Evolutionary conservation across 192 early-diverging fungal genomes (phyloP).

Genomic region (Linnemannia elongata): DNA sequence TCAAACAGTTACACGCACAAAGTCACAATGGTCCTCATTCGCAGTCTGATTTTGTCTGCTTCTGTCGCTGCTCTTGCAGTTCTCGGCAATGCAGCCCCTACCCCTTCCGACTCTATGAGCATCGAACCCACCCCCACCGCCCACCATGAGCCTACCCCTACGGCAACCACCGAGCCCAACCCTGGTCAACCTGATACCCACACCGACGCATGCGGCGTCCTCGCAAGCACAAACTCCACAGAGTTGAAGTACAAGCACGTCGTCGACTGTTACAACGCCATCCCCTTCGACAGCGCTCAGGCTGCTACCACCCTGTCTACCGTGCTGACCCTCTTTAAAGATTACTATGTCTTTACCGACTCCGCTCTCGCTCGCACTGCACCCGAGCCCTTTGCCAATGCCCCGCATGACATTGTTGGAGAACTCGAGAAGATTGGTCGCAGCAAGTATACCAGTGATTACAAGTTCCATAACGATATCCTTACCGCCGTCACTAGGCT

Average conservation of each 20-base stretch:
- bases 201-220: slow-evolving; percentile 9
- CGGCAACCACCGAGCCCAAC: too few relatives aligned
- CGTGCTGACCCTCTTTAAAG: slow-evolving; percentile 11
- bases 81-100: not conserved
- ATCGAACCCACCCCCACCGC: too few relatives aligned
- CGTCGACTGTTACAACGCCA: slow-evolving; percentile 18
- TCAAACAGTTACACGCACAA: not conserved
- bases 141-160: too few relatives aligned
- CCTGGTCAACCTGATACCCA: too few relatives aligned
- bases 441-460: slow-evolving; percentile 7
- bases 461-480: slow-evolving; percentile 21
- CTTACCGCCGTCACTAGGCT: not conserved
- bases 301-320: slow-evolving; percentile 11
- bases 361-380: slow-evolving; percentile 7
- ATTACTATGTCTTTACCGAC: slow-evolving; percentile 31
- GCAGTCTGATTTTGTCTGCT: slow-evolving; percentile 10
- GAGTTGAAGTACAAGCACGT: slow-evolving; percentile 5
- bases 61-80: slow-evolving; percentile 10
- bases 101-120: not conserved
- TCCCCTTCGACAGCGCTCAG: not conserved
- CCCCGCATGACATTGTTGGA: slow-evolving; percentile 15
- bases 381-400: slow-evolving; percentile 10
- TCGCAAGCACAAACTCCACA: not conserved
- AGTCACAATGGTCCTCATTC: not conserved
- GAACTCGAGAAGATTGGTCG: slow-evolving; percentile 15